Conservation (phyloP, 345 rosid species). For the Pelargonium nanum region DNA sequence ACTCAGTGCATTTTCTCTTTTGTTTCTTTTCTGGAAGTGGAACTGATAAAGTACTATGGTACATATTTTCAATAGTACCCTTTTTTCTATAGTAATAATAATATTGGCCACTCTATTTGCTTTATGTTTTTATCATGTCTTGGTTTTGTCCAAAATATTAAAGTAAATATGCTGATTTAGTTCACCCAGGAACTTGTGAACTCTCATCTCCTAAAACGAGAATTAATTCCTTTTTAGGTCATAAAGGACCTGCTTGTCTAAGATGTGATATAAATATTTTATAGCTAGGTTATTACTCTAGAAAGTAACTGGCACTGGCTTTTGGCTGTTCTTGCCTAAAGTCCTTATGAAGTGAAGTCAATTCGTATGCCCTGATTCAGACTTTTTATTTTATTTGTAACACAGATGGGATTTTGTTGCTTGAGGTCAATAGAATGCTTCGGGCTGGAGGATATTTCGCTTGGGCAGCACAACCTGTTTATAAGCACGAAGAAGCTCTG, state of each 20-base stretch:
- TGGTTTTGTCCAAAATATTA: no score
- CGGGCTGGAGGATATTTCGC: conserved; percentile 86
- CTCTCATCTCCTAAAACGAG: not conserved
- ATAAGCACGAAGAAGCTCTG: conserved; percentile 71
- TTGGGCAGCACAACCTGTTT: conserved; percentile 94
- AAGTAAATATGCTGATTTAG: no score
- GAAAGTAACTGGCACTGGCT: not conserved
- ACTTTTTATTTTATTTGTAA: conserved; percentile 5
- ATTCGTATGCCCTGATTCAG: not conserved
- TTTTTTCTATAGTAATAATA: no score
- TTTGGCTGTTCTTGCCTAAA: not conserved
- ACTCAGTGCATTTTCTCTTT: not conserved
- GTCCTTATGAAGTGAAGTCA: not conserved
- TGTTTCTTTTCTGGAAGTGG: not conserved
- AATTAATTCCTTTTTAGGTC: not conserved
- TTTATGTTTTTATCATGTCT: no score
- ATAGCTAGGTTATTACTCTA: not conserved
- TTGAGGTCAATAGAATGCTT: conserved; percentile 93
- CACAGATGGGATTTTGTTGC: conserved; percentile 89
- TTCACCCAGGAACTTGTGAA: no score
- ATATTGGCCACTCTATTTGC: no score
- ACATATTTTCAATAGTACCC: no score
- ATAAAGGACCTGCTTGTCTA: not conserved
- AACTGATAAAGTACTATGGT: not conserved
- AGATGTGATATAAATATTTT: not conserved